Evolutionary conservation across 805 yeast genomes (phyloP), one percentile per base, ranked within the genome.

Genomic region (Yamadazyma phyllophila): DNA sequence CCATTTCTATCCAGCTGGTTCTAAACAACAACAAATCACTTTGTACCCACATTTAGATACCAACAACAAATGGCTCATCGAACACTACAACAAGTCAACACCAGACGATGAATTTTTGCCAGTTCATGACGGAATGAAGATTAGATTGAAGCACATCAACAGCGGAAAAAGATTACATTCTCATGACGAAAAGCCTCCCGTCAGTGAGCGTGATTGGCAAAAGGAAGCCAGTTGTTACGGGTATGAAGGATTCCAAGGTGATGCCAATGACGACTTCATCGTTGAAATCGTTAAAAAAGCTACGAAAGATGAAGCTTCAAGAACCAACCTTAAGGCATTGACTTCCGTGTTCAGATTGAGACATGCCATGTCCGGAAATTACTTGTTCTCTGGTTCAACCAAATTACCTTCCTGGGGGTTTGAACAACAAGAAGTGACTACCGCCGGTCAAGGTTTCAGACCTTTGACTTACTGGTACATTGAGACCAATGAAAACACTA

Each of bases 341-440:
- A 79, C 82, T 37, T 81, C 94, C 20, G 74, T 84, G 34, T 83
- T 87, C 69, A 76, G 87, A 69, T 73, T 87, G 53, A 80, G 77
- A 64, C 95, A 87, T 58, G 91, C 90, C 29, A 81, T 84, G 85
- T 74, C 86, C 20, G 90, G 90, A 45, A 78, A 88, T 66, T 82
- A 81, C 59, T 68, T 87, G 55, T 87, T 85, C 63, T 83, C 94
- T n/a, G 85, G 81, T 53, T 83, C 79, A 46, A 80, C 77, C 11
- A 84, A 84, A 60, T 74, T 87, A 57, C 96, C 96, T 50, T 80
- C 78, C 43, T 86, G 94, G 91, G 95, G 86, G 1, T 84, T 82
- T 54, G 85, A 81, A 50, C 96, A 87, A 65, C 91, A 83, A 63
- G 96, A 87, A 69, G 95, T 87, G 44, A 81, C 91, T 2, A 78